Base-by-base conservation (phyloP, 345 rosid species). In the Leavenworthia alabamica region DNA sequence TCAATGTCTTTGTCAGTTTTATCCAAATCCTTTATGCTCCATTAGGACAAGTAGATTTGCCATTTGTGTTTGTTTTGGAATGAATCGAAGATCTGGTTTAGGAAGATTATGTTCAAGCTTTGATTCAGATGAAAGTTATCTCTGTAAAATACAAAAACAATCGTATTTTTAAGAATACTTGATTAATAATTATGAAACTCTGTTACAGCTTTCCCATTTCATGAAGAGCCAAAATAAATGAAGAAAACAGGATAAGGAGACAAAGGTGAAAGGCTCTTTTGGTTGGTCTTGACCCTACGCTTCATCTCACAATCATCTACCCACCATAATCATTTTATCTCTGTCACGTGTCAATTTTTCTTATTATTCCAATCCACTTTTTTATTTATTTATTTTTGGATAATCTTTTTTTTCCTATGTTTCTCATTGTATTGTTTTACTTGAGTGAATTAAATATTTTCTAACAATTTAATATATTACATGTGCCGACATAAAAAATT, bases 211-310 rank as follows among this genome's bases (percentile, higher is more conserved):
- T 67, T 59, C 73, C 56, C 62, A n/a, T 69, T 27, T 69, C 68
- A 20, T 9, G 68, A 69, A 69, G 73, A 69, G 73, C n/a, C 73
- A 69, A 43, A 69, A n/a, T n/a, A n/a, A n/a, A n/a, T n/a, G n/a
- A n/a, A 13, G 32, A 69, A 50, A 23, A 20, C 42, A 54, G 31
- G 66, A 68, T 60, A 51, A 7, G 54, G 60, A 68, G 40, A 42
- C 56, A 69, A 44, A 69, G 52, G 73, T 50, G 15, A 43, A 60
- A 43, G 55, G 37, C 41, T n/a, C 52, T 32, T 60, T 53, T 14
- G 58, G 32, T 49, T 48, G 57, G n/a, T 57, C 46, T 37, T 58
- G 72, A 52, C 66, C 66, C 72, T 58, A 59, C 72, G 20, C 31
- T 29, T 31, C 36, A 51, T 48, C 41, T 58, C 52, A 6, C 44